These are phyloP conservation scores for Globisporangium emineosum DNA, from an alignment of 352 stramenopile species.

Conservation along the genomic window DNA sequence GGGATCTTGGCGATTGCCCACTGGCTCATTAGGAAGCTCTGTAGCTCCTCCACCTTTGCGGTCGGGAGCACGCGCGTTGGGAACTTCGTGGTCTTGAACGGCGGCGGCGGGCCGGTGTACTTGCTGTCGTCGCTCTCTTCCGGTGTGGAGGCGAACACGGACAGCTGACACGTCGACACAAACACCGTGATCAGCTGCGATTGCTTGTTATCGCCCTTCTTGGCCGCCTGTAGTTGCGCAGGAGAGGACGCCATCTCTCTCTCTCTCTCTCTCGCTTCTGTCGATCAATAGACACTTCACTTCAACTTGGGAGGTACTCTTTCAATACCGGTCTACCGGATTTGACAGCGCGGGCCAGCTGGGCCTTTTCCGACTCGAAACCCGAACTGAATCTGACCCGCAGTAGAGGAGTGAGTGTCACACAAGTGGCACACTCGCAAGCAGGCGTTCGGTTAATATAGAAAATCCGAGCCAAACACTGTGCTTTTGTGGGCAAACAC, in stretches of 20 bases:
- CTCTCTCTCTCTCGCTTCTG: neutral
- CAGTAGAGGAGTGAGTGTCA: neutral
- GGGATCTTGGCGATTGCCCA: constrained; percentile 63
- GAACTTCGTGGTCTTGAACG: constrained; percentile 61
- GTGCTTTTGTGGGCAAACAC: neutral
- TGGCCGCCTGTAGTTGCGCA: neutral
- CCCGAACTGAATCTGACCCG: neutral
- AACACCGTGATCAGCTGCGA: constrained; percentile 43
- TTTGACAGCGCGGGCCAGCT: neutral
- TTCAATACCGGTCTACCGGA: neutral
- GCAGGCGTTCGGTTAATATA: neutral
- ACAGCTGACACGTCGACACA: constrained; percentile 54
- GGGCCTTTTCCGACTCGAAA: neutral
- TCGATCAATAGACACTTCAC: neutral
- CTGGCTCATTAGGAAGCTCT: constrained; percentile 54
- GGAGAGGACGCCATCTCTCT: neutral
- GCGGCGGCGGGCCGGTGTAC: constrained; percentile 7
- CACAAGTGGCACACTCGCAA: neutral
- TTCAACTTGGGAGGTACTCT: neutral
- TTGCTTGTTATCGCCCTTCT: neutral
- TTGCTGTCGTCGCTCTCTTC: constrained; percentile 9
- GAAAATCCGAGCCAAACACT: neutral
- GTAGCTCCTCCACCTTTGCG: constrained; percentile 43
- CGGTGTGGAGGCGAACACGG: constrained; percentile 22
- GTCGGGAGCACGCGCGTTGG: constrained; percentile 38